Evolutionary conservation across 1,284 basidiomycete species (phyloP).

Genomic region (Ganoderma sp.): DNA sequence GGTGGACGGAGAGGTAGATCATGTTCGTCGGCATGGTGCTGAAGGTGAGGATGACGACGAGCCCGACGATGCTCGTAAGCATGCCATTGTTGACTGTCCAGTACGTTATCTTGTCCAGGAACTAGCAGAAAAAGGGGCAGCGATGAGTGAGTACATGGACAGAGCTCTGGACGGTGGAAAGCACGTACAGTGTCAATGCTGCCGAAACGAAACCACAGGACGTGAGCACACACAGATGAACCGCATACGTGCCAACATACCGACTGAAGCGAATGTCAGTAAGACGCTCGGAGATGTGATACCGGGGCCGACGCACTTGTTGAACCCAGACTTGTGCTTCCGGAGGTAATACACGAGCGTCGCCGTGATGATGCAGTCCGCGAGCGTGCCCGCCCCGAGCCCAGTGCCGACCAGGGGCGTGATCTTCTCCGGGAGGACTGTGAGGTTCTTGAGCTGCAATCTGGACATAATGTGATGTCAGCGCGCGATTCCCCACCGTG

Average conservation of each 20-base stretch:
- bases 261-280: neutral
- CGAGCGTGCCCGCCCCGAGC: slow-evolving; percentile 25
- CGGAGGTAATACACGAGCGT: slow-evolving; percentile 25
- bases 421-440: slow-evolving; percentile 12
- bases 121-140: neutral
- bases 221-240: too few relatives aligned
- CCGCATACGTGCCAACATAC: neutral
- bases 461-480: neutral
- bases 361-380: slow-evolving; percentile 28
- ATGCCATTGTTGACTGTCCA: slow-evolving; percentile 33
- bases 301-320: slow-evolving; percentile 12
- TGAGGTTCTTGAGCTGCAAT: slow-evolving; percentile 6
- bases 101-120: slow-evolving; percentile 29
- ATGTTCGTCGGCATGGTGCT: slow-evolving; percentile 30
- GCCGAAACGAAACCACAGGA: too few relatives aligned
- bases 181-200: slow-evolving; percentile 24
- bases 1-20: slow-evolving; percentile 30
- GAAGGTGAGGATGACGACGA: slow-evolving; percentile 29
- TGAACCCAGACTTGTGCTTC: slow-evolving; percentile 24
- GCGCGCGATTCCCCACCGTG: too few relatives aligned
- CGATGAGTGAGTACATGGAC: neutral
- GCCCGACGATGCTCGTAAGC: slow-evolving; percentile 28
- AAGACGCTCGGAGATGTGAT: neutral
- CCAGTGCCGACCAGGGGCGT: slow-evolving; percentile 18
- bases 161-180: neutral